A percentile compares a stretch with the other conserved stretches of the same genome.
Evolutionary conservation across 2,329 filamentous ascomycete species (phyloP).

Genomic region (Ceratocystis eucalypticola): DNA sequence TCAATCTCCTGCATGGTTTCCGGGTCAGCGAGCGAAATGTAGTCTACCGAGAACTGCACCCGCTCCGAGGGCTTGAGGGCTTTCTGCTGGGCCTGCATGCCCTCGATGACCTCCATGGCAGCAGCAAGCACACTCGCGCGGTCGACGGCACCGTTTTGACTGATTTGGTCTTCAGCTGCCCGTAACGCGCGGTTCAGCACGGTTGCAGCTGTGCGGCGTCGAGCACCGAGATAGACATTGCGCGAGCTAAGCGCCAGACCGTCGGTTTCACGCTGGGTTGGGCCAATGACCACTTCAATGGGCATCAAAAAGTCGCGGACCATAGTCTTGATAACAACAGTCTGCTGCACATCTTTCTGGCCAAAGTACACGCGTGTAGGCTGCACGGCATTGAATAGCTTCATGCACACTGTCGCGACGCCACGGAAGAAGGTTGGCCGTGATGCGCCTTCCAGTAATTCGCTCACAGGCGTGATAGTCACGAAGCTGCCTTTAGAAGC

Average conservation of each 20-base stretch:
- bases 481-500: slow-evolving; percentile 78
- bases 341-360: slow-evolving; percentile 96
- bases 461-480: slow-evolving; percentile 71
- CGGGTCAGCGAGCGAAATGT: slow-evolving; percentile 80
- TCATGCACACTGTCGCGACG: slow-evolving; percentile 93
- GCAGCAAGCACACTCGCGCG: slow-evolving; percentile 58
- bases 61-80: slow-evolving; percentile 45
- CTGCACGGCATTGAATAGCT: slow-evolving; percentile 39
- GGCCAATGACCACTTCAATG: slow-evolving; percentile 57
- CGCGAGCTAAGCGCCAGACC: slow-evolving; percentile 83
- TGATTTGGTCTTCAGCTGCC: slow-evolving; percentile 49
- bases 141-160: slow-evolving; percentile 32
- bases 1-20: slow-evolving; percentile 69
- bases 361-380: slow-evolving; percentile 77
- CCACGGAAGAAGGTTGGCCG: slow-evolving; percentile 92
- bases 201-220: slow-evolving; percentile 57
- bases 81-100: slow-evolving; percentile 47
- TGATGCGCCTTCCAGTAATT: slow-evolving; percentile 68
- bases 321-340: slow-evolving; percentile 74
- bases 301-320: slow-evolving; percentile 77
- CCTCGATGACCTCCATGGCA: slow-evolving; percentile 47
- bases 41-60: slow-evolving; percentile 71
- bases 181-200: slow-evolving; percentile 57
- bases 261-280: slow-evolving; percentile 63
- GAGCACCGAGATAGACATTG: slow-evolving; percentile 78